Conservation (phyloP, 176 grass and related monocot genomes). For the Oryza australiensis region DNA sequence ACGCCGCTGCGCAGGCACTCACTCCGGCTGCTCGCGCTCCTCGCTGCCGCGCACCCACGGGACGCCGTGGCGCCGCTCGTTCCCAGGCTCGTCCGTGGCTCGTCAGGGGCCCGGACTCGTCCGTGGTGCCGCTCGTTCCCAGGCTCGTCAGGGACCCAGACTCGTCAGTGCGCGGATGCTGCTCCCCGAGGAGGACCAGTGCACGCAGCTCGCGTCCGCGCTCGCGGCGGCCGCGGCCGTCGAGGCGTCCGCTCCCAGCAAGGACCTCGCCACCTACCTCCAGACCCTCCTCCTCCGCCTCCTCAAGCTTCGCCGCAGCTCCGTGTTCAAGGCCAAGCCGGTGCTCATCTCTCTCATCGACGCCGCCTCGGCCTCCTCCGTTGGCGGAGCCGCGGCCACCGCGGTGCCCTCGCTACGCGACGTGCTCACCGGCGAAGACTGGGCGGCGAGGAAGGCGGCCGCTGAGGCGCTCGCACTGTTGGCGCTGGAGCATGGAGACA, state of each 20-base stretch:
- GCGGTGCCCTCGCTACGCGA: slow-evolving; percentile 69
- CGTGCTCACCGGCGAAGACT: slow-evolving; percentile 76
- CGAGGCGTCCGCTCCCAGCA: slow-evolving; percentile 49
- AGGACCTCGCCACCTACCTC: slow-evolving; percentile 70
- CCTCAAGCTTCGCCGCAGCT: slow-evolving; percentile 79
- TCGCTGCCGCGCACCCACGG: slow-evolving; percentile 52
- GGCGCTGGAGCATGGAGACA: slow-evolving; percentile 60
- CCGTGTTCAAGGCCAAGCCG: slow-evolving; percentile 89
- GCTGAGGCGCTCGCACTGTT: slow-evolving; percentile 76
- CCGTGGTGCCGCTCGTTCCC: slow-evolving; percentile 59
- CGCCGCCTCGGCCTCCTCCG: slow-evolving; percentile 49
- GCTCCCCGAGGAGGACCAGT: slow-evolving; percentile 88
- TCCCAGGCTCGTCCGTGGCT: slow-evolving; percentile 74
- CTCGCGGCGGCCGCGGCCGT: slow-evolving; percentile 64
- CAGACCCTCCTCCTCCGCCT: slow-evolving; percentile 71
- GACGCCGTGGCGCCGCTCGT: slow-evolving; percentile 67
- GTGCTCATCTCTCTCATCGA: slow-evolving; percentile 80
- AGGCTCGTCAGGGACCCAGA: too few relatives aligned
- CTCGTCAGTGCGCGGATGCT: slow-evolving; percentile 60
- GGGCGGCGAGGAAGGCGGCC: slow-evolving; percentile 83
- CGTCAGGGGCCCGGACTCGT: slow-evolving; percentile 87
- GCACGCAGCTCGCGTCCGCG: slow-evolving; percentile 70
- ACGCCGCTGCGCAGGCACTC: slow-evolving; percentile 87
- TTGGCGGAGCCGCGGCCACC: slow-evolving; percentile 50
- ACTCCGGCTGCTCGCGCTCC: slow-evolving; percentile 73